Conservation (phyloP, 495 filamentous ascomycete species). For the Xylaria bambusicola region DNA sequence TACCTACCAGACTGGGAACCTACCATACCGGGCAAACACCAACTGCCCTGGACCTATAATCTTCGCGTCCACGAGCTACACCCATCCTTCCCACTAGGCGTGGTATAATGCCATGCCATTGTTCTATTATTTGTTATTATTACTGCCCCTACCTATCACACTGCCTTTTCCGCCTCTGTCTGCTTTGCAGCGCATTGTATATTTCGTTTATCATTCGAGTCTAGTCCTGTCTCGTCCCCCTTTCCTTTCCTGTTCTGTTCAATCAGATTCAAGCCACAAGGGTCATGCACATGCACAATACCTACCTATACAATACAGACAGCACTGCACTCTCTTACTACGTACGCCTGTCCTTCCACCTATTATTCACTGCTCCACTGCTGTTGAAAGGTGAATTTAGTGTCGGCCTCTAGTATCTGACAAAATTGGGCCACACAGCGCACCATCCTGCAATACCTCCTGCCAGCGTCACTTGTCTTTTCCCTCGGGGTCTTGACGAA, state of each 20-base stretch:
- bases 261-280: neutral
- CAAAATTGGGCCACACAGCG: slow-evolving; percentile 19
- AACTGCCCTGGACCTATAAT: slow-evolving; percentile 15
- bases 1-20: slow-evolving; percentile 24
- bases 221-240: neutral
- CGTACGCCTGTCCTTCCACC: slow-evolving; percentile 1
- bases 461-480: neutral
- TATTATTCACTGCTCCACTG: neutral
- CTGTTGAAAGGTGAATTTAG: slow-evolving; percentile 3
- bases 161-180: neutral
- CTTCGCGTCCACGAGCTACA: neutral
- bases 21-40: slow-evolving; percentile 22
- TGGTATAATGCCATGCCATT: neutral
- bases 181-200: neutral
- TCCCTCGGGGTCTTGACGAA: slow-evolving; percentile 12
- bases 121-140: neutral
- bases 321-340: no score
- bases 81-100: neutral
- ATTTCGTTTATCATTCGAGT: neutral
- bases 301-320: neutral
- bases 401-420: slow-evolving; percentile 17
- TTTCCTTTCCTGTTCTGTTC: neutral
- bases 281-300: neutral
- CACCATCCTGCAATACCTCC: slow-evolving; percentile 1
- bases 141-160: neutral